phyloP scores from a whole-genome alignment of 257 asterid species.

The Nicotiana attenuata region DNA sequence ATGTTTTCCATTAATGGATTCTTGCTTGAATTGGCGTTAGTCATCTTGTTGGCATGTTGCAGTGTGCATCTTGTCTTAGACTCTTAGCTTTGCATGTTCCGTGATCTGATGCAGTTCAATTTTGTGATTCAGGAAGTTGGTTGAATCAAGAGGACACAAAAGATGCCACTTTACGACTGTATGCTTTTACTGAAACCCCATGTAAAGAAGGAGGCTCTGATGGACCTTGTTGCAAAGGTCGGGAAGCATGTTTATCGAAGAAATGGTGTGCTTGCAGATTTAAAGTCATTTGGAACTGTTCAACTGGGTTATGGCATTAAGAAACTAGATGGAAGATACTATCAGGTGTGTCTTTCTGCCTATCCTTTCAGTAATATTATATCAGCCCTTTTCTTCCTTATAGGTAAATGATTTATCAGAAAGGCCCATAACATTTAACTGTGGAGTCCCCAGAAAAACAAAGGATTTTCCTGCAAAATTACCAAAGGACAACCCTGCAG shows the following conservation, averaged over 20 bases:
- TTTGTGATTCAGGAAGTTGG: background rate
- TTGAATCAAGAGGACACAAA: slow-evolving; percentile 9
- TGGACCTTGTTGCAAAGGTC: slow-evolving; percentile 49
- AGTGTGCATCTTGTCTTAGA: background rate
- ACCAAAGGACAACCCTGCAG: background rate
- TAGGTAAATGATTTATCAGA: background rate
- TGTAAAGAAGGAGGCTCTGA: slow-evolving; percentile 28
- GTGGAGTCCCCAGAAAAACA: background rate
- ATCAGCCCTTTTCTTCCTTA: too few species aligned
- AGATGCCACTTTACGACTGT: slow-evolving; percentile 93
- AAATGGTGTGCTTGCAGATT: slow-evolving; percentile 67
- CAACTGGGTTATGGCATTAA: slow-evolving; percentile 82
- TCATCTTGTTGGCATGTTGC: background rate
- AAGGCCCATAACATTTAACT: background rate
- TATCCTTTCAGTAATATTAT: background rate
- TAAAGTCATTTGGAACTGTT: slow-evolving; percentile 52
- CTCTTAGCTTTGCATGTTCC: background rate
- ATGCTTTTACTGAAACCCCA: slow-evolving; percentile 77
- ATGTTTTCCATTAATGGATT: background rate
- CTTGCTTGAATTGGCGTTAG: background rate
- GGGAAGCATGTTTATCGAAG: slow-evolving; percentile 65
- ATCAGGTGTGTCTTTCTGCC: slow-evolving; percentile 39
- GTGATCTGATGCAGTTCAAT: background rate
- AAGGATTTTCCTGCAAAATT: background rate
- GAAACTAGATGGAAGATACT: slow-evolving; percentile 82